These are phyloP conservation scores for Sonneratia caseolaris DNA, from an alignment of 345 rosid species.

Conservation along the genomic window DNA sequence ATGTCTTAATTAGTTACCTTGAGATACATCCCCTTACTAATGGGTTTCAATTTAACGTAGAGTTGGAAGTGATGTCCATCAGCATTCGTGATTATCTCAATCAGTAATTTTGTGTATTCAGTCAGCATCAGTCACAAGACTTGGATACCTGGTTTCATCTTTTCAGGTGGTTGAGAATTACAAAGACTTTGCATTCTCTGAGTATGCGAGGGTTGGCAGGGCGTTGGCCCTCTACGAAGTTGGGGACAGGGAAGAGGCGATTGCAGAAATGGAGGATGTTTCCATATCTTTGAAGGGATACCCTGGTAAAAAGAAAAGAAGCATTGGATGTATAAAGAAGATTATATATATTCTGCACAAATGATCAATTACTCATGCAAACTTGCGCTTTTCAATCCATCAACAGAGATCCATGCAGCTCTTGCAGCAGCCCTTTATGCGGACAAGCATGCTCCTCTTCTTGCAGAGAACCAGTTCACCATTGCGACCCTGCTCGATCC, in stretches of 20 bases:
- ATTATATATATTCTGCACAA: not conserved
- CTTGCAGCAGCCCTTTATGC: constrained; percentile 49
- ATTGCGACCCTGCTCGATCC: constrained; percentile 55
- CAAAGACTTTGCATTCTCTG: constrained; percentile 51
- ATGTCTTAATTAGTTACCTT: not conserved
- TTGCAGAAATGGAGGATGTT: constrained; percentile 60
- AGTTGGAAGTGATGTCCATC: no score
- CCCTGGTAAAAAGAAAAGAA: constrained; percentile 25
- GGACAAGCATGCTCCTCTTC: constrained; percentile 49
- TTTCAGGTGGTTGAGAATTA: constrained; percentile 41
- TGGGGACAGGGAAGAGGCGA: constrained; percentile 47
- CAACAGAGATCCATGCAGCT: constrained; percentile 52
- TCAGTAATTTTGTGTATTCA: not conserved
- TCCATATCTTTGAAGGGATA: constrained; percentile 50
- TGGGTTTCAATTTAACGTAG: no score
- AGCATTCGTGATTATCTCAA: no score
- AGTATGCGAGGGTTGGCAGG: constrained; percentile 52
- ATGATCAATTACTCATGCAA: not conserved
- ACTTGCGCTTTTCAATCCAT: not conserved
- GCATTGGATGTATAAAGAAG: not conserved
- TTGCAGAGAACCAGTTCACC: constrained; percentile 52
- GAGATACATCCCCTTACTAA: not conserved
- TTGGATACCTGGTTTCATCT: not conserved
- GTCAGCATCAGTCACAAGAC: no score
- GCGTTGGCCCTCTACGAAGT: constrained; percentile 47